A percentile compares a stretch with the other conserved stretches of the same genome.
These are phyloP conservation scores for Botrytis pseudocinerea DNA, from an alignment of 2,329 filamentous ascomycete species.

Conservation along the genomic window DNA sequence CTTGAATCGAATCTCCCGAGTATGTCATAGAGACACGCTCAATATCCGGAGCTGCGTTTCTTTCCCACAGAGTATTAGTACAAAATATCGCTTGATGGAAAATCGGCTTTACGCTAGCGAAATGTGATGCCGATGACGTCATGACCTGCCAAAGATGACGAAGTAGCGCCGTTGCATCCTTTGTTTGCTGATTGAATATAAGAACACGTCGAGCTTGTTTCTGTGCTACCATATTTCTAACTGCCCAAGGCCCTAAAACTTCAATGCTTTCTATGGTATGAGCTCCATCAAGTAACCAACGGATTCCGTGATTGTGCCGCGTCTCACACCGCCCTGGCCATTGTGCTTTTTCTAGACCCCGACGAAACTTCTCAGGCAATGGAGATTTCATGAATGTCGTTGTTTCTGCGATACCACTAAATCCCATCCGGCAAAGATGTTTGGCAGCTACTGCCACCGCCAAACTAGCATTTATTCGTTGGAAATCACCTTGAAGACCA, in stretches of 20 bases:
- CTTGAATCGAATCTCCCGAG: neutral
- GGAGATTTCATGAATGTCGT: neutral
- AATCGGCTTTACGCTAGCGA: neutral
- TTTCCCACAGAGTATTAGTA: conserved; percentile 1
- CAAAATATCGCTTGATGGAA: conserved; percentile 3
- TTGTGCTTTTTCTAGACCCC: conserved; percentile 2
- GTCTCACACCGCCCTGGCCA: conserved; percentile 3
- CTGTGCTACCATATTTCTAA: neutral
- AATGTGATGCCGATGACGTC: neutral
- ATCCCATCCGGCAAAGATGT: neutral
- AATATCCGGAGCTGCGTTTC: neutral
- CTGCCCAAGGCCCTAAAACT: neutral
- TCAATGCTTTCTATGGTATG: conserved; percentile 1
- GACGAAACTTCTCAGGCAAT: neutral
- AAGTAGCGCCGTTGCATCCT: neutral
- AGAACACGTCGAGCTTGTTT: neutral
- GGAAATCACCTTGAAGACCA: neutral
- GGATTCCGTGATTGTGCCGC: neutral
- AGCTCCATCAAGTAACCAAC: neutral
- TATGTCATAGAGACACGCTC: conserved; percentile 2
- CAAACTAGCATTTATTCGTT: neutral
- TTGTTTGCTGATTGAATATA: conserved; percentile 1
- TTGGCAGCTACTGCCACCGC: neutral
- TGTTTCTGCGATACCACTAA: neutral
- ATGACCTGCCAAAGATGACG: neutral